Percentiles rank a stretch among this genome's conserved stretches.
phyloP scores from a whole-genome alignment of 495 filamentous ascomycete genomes.

The Daldinia bambusicola region DNA sequence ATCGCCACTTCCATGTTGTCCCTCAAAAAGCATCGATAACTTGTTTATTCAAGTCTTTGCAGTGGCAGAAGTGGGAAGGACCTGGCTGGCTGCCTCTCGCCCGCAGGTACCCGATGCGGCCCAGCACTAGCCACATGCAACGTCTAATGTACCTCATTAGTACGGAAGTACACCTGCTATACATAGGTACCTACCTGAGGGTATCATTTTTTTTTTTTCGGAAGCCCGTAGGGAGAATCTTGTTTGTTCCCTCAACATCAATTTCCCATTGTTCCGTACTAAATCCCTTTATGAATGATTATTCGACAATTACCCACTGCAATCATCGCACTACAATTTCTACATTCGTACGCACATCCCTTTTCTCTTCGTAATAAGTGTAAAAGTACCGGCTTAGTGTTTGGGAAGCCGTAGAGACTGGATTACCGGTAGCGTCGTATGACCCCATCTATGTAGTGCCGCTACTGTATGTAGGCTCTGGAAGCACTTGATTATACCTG shows the following conservation, averaged over 20 bases:
- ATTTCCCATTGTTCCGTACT: constrained; percentile 11
- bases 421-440: constrained; percentile 40
- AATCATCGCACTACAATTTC: constrained; percentile 28
- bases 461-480: constrained; percentile 35
- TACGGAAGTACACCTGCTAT: no score
- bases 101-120: constrained; percentile 38
- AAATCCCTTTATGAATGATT: constrained; percentile 16
- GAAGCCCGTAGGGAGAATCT: not conserved
- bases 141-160: constrained; percentile 11
- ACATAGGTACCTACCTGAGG: constrained; percentile 8
- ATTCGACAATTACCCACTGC: constrained; percentile 16
- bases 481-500: constrained; percentile 40
- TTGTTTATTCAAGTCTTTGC: constrained; percentile 7
- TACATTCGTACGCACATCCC: constrained; percentile 23
- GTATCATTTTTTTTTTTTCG: not conserved
- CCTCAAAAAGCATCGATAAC: constrained; percentile 19
- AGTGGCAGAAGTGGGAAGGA: constrained; percentile 12
- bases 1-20: constrained; percentile 44
- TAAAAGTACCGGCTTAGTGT: constrained; percentile 9
- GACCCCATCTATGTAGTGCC: constrained; percentile 35
- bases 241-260: constrained; percentile 4
- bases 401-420: constrained; percentile 11
- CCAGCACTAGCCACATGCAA: constrained; percentile 35
- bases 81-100: constrained; percentile 38
- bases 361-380: constrained; percentile 18